Percentiles rank a stretch among this genome's conserved stretches.
These are phyloP conservation scores for Phytophthora tubulina DNA, from an alignment of 352 stramenopile genomes.

Conservation along the genomic window DNA sequence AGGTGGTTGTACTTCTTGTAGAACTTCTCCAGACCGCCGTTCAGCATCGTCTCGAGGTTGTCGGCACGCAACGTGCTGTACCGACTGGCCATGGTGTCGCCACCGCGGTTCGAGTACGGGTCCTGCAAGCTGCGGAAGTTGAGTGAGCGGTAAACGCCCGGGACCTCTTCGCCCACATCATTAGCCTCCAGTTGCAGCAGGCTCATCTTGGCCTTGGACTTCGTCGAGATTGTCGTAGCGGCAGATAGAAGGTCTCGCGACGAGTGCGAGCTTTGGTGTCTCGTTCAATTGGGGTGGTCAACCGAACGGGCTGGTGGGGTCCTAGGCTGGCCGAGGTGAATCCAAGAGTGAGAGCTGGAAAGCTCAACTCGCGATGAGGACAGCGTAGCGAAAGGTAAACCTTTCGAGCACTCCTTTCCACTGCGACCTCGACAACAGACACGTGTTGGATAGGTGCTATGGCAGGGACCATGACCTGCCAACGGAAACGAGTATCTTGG, in stretches of 20 bases:
- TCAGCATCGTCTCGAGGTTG: conserved; percentile 72
- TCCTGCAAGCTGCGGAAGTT: conserved; percentile 81
- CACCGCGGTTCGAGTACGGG: conserved; percentile 59
- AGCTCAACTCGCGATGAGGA: background rate
- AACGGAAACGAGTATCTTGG: no score
- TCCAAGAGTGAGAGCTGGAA: background rate
- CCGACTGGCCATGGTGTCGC: conserved; percentile 40
- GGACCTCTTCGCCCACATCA: background rate
- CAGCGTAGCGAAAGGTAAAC: no score
- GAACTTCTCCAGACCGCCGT: conserved; percentile 77
- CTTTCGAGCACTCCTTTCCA: no score
- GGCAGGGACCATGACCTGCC: no score
- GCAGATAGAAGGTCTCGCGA: background rate
- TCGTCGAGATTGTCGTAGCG: background rate
- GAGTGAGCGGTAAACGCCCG: conserved; percentile 59
- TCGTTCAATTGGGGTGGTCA: background rate
- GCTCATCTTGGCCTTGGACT: background rate
- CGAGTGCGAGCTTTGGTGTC: background rate
- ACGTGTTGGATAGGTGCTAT: no score
- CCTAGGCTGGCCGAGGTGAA: background rate
- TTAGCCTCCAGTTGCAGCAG: background rate
- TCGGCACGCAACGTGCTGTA: conserved; percentile 66
- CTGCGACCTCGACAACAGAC: no score
- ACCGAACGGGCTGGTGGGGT: background rate
- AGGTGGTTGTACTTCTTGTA: conserved; percentile 88